Percentiles rank a stretch among this genome's conserved stretches.
Conservation (phyloP, 1,139 yeast genomes). For the Eremothecium sinecaudum region DNA sequence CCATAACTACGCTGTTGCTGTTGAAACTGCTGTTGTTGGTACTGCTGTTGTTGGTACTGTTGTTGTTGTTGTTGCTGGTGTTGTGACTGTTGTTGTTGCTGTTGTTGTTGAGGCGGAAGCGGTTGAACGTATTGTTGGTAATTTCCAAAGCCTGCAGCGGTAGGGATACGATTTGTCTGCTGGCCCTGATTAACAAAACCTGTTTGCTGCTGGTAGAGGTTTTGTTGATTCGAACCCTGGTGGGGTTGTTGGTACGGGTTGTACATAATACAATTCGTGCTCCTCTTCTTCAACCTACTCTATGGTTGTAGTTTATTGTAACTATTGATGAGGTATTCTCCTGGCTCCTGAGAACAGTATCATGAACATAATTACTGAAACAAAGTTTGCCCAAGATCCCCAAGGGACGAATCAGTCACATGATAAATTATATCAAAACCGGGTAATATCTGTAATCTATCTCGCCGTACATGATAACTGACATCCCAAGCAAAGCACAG, state of each 20-base stretch:
- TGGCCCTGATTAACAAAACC: slow-evolving; percentile 8
- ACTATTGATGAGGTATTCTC: too few relatives aligned
- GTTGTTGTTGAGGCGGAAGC: slow-evolving; percentile 9
- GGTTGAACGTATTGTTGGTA: slow-evolving; percentile 8
- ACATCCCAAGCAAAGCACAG: too few relatives aligned
- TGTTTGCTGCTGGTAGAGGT: slow-evolving; percentile 2
- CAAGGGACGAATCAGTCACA: too few relatives aligned
- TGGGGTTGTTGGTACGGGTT: slow-evolving; percentile 14
- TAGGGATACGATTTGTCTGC: slow-evolving; percentile 9
- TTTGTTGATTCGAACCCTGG: neutral
- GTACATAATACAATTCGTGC: too few relatives aligned
- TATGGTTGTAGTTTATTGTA: too few relatives aligned
- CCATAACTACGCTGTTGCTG: slow-evolving; percentile 11
- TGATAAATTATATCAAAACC: too few relatives aligned
- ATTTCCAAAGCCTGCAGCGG: slow-evolving; percentile 7
- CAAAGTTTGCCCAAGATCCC: too few relatives aligned
- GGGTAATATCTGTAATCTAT: too few relatives aligned
- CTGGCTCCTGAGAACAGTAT: too few relatives aligned
- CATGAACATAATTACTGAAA: too few relatives aligned
- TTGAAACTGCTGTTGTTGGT: slow-evolving; percentile 8
- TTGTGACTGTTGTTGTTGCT: slow-evolving; percentile 5
- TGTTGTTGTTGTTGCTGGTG: neutral
- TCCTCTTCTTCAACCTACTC: too few relatives aligned
- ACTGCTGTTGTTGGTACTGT: slow-evolving; percentile 1
- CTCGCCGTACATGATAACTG: too few relatives aligned